These are phyloP conservation scores for Glycyrrhiza uralensis DNA, from an alignment of 306 rosid genomes.

Conservation along the genomic window DNA sequence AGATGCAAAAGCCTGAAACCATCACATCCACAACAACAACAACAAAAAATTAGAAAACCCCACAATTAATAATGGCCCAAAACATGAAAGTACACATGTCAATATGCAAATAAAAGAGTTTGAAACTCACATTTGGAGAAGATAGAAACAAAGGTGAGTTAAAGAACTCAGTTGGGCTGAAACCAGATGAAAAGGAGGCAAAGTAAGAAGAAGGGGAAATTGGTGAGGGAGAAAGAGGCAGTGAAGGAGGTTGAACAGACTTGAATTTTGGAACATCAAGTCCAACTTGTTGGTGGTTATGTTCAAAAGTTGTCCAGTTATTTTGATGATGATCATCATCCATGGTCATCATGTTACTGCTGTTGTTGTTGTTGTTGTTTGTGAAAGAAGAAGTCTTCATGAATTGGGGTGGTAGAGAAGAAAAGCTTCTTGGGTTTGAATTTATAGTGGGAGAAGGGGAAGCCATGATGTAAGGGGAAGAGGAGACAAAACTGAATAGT, in stretches of 20 bases:
- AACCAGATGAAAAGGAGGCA: conserved; percentile 32
- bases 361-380: conserved; percentile 31
- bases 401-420: conserved; percentile 24
- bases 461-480: background rate
- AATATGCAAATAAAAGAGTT: background rate
- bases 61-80: background rate
- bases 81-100: background rate
- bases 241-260: conserved; percentile 58
- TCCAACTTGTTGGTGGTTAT: conserved; percentile 18
- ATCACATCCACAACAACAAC: background rate
- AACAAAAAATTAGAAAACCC: conserved; percentile 1
- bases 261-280: conserved; percentile 58
- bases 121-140: conserved; percentile 56
- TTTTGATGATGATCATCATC: conserved; percentile 23
- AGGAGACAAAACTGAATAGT: background rate
- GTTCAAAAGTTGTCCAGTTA: conserved; percentile 45
- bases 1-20: conserved; percentile 60
- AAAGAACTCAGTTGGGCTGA: conserved; percentile 62
- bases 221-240: conserved; percentile 52
- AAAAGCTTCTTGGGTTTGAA: conserved; percentile 12
- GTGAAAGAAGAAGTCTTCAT: conserved; percentile 48
- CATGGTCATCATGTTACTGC: conserved; percentile 36
- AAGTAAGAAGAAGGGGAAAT: conserved; percentile 62
- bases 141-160: conserved; percentile 56
- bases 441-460: background rate